Evolutionary conservation across 2,329 filamentous ascomycete species (phyloP), one percentile per base, ranked within the genome.

Genomic region (Penicillium frequentans): DNA sequence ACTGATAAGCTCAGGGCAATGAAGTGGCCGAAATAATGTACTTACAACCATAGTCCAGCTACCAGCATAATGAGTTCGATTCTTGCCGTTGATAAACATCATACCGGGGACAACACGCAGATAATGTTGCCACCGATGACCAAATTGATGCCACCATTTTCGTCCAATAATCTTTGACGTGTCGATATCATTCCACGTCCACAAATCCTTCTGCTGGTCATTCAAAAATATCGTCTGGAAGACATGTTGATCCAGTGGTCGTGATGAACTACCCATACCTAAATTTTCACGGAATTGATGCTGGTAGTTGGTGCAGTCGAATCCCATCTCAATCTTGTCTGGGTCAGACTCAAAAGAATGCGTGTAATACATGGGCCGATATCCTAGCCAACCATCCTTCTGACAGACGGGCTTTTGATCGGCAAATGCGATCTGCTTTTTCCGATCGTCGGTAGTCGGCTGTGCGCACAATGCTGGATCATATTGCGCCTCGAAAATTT

Each of bases 251-350:
- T 84, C 80, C 52, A 83, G 81, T 0, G 80, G 78, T 0, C 57
- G 62, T 2, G 73, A 61, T 1, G 61, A 49, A 14, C 68, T 61
- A 1, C 66, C 66, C 24, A 68, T 59, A 5, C 65, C 66, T 14
- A 73, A 52, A 0, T 69, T 68, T 21, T 71, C 70, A 1, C 85
- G 84, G 60, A 91, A 88, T 68, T 91, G 88, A 45, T 86, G 81
- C 69, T 91, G 88, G 73, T 91, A 90, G 69, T 90, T 89, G 37
- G 86, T 88, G 74, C 86, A 89, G 71, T 91, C 87, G 73, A 90
- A 91, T 55, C 83, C 87, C 81, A 78, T 85, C 68, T 84, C 83
- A 35, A 80, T 81, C 70, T 85, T 86, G 3, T 77, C 79, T 8
- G 75, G 75, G 60, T 84, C 82, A 21, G 77, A 63, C 0, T 74